Base-by-base conservation (phyloP, 2,329 filamentous ascomycete genomes). In the Colletotrichum lindemuthianum region DNA sequence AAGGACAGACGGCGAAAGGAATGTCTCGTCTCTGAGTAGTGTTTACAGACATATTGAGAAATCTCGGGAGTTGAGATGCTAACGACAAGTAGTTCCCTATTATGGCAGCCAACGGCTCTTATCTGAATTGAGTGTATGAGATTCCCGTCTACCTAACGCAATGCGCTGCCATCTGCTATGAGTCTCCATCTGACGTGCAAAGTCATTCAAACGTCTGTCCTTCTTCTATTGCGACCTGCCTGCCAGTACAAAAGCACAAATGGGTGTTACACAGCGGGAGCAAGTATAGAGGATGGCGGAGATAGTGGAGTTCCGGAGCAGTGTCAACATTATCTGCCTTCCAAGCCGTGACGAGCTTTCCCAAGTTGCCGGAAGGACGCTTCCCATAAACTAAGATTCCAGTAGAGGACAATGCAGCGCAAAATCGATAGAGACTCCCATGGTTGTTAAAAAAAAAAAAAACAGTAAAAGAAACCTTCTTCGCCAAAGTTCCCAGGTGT, bases 371-470 rank as follows among this genome's bases (percentile, higher is more conserved):
- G 41, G 51, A 57, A 61, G 51, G 63, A 61, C 63, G 63, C 63
- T 65, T 58, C 52, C 63, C 51, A 65, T 61, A 65, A 61, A 40
- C 34, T 55, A 55, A 45, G 52, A 65, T 51, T 41, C 63, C 59
- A 65, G 58, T 40, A 63, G 50, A 65, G 24, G 24, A 24, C 24
- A 65, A 63, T 65, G 60, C 60, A 67, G 60, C 64, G 60, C 64
- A 53, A 51, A 50, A 49, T 55, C 54, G 59, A 56, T 65, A 63
- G 48, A 54, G 63, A 65, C 63, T 65, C 63, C 63, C 9, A 60
- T 37, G 45, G 24, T 24, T 24, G 4, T 4, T 54, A 32, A 55
- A 48, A 50, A 40, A 60, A 56, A 60, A 33, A 49, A 57, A 41
- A 48, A 45, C 16, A 16, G 7, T 33, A 33, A 49, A 47, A 33